phyloP scores from a whole-genome alignment of 495 filamentous ascomycete species.

The Annulohypoxylon nitens region DNA sequence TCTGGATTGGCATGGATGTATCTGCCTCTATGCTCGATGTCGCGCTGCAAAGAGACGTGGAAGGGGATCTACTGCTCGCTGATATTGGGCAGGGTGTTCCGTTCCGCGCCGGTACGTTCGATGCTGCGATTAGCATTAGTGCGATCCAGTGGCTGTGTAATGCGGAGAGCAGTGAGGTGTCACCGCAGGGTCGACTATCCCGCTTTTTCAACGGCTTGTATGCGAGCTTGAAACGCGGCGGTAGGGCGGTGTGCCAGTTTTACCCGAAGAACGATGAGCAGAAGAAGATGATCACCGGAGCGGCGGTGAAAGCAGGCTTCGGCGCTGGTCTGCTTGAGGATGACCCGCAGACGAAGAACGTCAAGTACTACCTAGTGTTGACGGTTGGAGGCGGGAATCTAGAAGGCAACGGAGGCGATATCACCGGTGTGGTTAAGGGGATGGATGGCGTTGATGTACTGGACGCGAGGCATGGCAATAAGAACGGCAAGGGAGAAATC shows the following conservation, averaged over 20 bases:
- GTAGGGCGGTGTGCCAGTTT: conserved; percentile 94
- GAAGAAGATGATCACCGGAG: conserved; percentile 87
- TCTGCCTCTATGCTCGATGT: conserved; percentile 93
- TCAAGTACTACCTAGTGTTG: conserved; percentile 92
- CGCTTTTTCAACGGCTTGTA: conserved; percentile 96
- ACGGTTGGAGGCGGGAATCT: conserved; percentile 87
- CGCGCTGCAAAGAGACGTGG: conserved; percentile 89
- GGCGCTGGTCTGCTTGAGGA: conserved; percentile 95
- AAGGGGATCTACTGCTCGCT: conserved; percentile 90
- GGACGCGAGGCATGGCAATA: conserved; percentile 74
- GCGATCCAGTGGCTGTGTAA: conserved; percentile 99
- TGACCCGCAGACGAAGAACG: conserved; percentile 94
- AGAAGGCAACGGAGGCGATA: conserved; percentile 74
- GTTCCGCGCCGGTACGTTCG: conserved; percentile 91
- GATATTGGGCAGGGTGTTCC: conserved; percentile 97
- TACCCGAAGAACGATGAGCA: conserved; percentile 96
- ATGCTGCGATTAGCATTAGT: conserved; percentile 93
- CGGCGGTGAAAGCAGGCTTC: conserved; percentile 93
- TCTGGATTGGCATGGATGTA: conserved; percentile 96
- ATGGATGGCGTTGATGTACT: conserved; percentile 90
- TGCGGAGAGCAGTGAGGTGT: conserved; percentile 87
- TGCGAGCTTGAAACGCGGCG: conserved; percentile 83
- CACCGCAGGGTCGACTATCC: conserved; percentile 76
- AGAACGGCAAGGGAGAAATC: conserved; percentile 63
- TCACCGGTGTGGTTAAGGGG: conserved; percentile 84